Evolutionary conservation across 176 grass and related monocot genomes (phyloP).

Genomic region (Themeda triandra): DNA sequence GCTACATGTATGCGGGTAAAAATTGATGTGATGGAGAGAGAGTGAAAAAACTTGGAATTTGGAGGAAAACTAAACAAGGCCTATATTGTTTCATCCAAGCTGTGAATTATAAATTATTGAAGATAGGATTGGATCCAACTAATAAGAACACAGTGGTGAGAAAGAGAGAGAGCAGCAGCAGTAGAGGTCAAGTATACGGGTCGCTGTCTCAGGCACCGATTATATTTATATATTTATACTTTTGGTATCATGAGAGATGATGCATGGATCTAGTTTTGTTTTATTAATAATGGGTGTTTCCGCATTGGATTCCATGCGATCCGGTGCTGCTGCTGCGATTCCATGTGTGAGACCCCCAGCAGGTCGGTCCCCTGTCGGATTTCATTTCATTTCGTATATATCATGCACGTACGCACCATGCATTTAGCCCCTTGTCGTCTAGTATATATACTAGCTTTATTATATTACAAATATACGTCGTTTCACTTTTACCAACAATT

Average conservation of each 20-base stretch:
- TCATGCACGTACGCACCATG: slow-evolving; percentile 17
- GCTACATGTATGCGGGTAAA: too few species aligned
- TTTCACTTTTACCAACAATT: too few species aligned
- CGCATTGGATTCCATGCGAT: slow-evolving; percentile 37
- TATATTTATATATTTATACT: neutral
- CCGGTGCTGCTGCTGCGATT: neutral
- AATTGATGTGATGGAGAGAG: too few species aligned
- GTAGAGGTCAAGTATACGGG: neutral
- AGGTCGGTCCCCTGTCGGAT: slow-evolving; percentile 22
- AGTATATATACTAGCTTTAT: too few species aligned
- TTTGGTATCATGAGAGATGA: slow-evolving; percentile 15
- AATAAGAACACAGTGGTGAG: neutral
- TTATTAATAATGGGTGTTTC: neutral
- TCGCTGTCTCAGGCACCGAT: slow-evolving; percentile 9
- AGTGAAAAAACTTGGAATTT: too few species aligned
- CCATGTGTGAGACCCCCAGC: slow-evolving; percentile 33
- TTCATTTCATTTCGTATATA: slow-evolving; percentile 32
- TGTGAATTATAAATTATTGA: neutral
- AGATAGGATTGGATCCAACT: slow-evolving; percentile 9
- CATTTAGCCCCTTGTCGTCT: neutral
- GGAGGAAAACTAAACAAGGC: too few species aligned
- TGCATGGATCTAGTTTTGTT: neutral
- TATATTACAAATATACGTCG: too few species aligned
- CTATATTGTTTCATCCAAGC: neutral
- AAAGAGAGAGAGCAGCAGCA: neutral